Base-by-base conservation (phyloP, 1,284 basidiomycete species). In the Butyriboletus appendiculatus region DNA sequence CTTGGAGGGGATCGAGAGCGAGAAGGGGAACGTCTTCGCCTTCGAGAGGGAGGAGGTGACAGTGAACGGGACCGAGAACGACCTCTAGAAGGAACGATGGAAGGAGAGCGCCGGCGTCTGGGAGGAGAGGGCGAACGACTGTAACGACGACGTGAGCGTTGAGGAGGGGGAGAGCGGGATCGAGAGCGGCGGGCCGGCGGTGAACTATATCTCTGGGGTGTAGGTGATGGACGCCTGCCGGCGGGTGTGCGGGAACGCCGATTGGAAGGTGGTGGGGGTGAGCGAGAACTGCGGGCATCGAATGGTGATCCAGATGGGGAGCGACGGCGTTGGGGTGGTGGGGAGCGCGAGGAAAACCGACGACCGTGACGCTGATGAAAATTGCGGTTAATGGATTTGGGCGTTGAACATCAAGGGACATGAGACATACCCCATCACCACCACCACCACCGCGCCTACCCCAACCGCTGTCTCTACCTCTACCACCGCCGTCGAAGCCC, bases 1-100 rank as follows among this genome's bases (percentile, higher is more conserved):
- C 82, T 76, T 22, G 76, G 75, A 16, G 74, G 72, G n/a, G 75
- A 75, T 20, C 67, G 74, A 18, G 74, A 72, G n/a, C 60, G 67
- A 30, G 80, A 75, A 24, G 60, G 58, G 10, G 62, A 70, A 22
- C 67, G 70, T 56, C 64, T 70, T 43, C 73, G 77, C 50, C 82
- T 76, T 18, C 81, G 76, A 32, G 73, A 69, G 12, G 71, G 69
- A 10, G 73, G 75, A 28, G 76, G 77, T 45, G 77, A 73, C 18
- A 63, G 71, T 6, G 73, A 65, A 5, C 59, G 62, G 9, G 68
- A 62, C 7, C 56, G 65, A 37, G 69, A 67, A n/a, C 57, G 60
- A 6, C 62, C 60, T 51, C 56, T 62, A 24, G 60, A 46, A 46
- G 53, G 57, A n/a, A 72, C 67, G 20, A 68, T 63, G 9, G 75